These are phyloP conservation scores for Lentinula detonsa DNA, from an alignment of 768 basidiomycete genomes.

Conservation along the genomic window DNA sequence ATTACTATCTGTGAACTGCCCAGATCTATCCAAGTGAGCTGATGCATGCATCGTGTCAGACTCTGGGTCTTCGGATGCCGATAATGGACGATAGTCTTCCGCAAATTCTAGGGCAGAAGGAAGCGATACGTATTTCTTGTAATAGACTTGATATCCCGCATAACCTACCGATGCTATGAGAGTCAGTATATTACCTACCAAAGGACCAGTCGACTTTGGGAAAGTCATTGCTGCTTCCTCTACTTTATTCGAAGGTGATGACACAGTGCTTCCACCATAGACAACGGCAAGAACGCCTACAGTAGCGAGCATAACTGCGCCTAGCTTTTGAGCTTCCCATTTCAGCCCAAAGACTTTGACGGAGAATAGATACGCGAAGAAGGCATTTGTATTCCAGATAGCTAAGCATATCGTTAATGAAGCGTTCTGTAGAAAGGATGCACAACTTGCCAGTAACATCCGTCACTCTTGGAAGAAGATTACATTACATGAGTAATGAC, in stretches of 20 bases:
- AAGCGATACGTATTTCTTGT: slow-evolving; percentile 73
- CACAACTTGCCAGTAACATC: slow-evolving; percentile 64
- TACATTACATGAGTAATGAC: slow-evolving; percentile 5
- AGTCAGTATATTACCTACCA: slow-evolving; percentile 71
- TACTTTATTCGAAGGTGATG: not conserved
- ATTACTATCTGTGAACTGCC: slow-evolving; percentile 18
- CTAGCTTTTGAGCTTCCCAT: slow-evolving; percentile 59
- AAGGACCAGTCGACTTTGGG: slow-evolving; percentile 40
- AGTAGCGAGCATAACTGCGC: slow-evolving; percentile 77
- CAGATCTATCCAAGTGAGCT: not conserved
- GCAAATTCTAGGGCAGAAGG: slow-evolving; percentile 57
- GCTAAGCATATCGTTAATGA: slow-evolving; percentile 25
- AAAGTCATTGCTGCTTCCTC: slow-evolving; percentile 8
- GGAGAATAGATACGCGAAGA: slow-evolving; percentile 88
- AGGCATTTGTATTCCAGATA: slow-evolving; percentile 86
- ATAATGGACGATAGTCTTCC: slow-evolving; percentile 38
- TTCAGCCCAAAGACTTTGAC: slow-evolving; percentile 58
- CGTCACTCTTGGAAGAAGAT: slow-evolving; percentile 47
- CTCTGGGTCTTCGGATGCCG: slow-evolving; percentile 26
- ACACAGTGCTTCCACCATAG: slow-evolving; percentile 58
- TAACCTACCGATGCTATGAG: slow-evolving; percentile 67
- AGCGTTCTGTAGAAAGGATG: not conserved
- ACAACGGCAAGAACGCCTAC: slow-evolving; percentile 76
- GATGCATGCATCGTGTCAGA: slow-evolving; percentile 8
- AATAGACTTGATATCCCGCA: slow-evolving; percentile 78